Evolutionary conservation across 805 yeast species (phyloP).

Genomic region (Yarrowia bubula): DNA sequence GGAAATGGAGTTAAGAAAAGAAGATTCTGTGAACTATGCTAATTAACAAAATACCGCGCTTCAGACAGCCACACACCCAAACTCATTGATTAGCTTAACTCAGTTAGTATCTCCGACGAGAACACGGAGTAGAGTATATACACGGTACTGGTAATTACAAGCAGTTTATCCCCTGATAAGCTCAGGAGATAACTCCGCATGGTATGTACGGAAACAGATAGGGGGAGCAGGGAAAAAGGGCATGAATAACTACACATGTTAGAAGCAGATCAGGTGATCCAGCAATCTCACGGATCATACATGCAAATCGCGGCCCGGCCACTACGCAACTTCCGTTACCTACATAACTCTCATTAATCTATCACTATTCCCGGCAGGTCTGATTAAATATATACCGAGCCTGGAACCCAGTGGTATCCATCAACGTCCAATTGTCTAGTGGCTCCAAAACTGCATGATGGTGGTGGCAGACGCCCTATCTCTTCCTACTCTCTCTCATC

Average conservation of each 20-base stretch:
- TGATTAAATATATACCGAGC: not conserved
- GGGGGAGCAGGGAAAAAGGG: not conserved
- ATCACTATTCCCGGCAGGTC: not conserved
- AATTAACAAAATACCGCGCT: not conserved
- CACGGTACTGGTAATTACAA: not conserved
- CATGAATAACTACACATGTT: too few relatives aligned
- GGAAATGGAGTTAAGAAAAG: not conserved
- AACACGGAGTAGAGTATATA: not conserved
- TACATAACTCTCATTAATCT: too few relatives aligned
- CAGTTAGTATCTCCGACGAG: conserved; percentile 1
- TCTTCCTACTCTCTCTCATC: not conserved
- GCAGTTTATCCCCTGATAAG: not conserved
- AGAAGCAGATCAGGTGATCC: too few relatives aligned
- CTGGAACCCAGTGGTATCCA: not conserved
- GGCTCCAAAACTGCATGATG: conserved; percentile 14
- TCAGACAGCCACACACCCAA: not conserved
- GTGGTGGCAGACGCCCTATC: not conserved
- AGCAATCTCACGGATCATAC: too few relatives aligned
- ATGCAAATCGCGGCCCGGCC: too few relatives aligned
- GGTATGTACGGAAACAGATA: not conserved
- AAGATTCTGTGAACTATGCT: not conserved
- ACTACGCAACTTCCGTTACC: too few relatives aligned
- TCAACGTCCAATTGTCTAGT: conserved; percentile 8
- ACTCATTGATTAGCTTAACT: not conserved
- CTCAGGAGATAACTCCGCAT: not conserved